Evolutionary conservation across 345 rosid species (phyloP), one percentile per base, ranked within the genome.

Genomic region (Eutrema yunnanense): DNA sequence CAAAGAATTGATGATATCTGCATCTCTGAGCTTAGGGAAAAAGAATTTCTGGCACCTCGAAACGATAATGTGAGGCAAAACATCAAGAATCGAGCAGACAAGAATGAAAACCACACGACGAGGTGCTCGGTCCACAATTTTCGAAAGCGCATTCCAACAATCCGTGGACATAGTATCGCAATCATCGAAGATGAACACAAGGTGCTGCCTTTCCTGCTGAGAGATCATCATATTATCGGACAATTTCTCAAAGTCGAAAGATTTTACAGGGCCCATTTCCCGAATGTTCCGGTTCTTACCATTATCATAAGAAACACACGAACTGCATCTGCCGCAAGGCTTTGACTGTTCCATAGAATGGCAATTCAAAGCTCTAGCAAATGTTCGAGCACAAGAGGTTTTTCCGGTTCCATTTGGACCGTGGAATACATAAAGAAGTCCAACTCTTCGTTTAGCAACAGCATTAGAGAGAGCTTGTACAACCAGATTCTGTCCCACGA

Each of bases 361-460:
- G 72, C 99, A 96, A 70, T 92, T 96, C 76, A 96, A 86, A 63
- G 96, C 99, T 73, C 88, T 81, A 38, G 99, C 92, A 59, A 96
- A 88, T 40, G 88, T 80, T 26, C 98, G 87, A 48, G 99, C 99
- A 65, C 98, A 90, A 0, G 95, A 96, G 29, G 98, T 90, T 76
- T 92, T 96, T 30, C 99, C 99, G 2, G 98, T 92, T 52, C 99
- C 99, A 60, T 87, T 97, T 78, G 98, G 97, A 46, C 99, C 99
- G 8, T 96, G 85, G 65, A 96, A 92, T 14, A 89, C 97, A 62
- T 92, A 96, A 13, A 96, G 89, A 62, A 92, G 79, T 16, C 96
- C 99, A 50, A 96, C 86, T 83, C 88, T 96, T 61, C 83, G 87
- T 78, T 75, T 84, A 55, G 53, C 65, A 41, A 86, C 90, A 19